phyloP scores from a whole-genome alignment of 768 basidiomycete species.

The Peribolospora kevripleyi region DNA sequence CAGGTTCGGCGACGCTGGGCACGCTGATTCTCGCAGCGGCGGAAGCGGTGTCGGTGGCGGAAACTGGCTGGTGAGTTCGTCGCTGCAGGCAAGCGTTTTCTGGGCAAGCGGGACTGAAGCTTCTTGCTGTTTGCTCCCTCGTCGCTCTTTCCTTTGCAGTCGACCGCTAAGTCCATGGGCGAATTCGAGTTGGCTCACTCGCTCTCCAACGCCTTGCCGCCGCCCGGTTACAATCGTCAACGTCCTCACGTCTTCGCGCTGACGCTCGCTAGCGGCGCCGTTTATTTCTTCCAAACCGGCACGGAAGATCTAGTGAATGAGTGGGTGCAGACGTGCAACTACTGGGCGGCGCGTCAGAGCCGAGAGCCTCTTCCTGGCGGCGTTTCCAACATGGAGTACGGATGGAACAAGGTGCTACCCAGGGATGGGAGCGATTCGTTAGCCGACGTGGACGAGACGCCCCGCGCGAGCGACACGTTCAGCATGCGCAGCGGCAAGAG shows the following conservation, averaged over 20 bases:
- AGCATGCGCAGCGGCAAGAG: slow-evolving; percentile 10
- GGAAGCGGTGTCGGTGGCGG: slow-evolving; percentile 59
- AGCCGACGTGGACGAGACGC: slow-evolving; percentile 21
- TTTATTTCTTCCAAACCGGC: slow-evolving; percentile 96
- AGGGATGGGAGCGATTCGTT: background rate
- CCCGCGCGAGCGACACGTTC: slow-evolving; percentile 1
- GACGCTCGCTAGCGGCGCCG: slow-evolving; percentile 61
- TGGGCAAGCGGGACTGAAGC: background rate
- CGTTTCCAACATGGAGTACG: slow-evolving; percentile 98
- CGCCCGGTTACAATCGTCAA: slow-evolving; percentile 72
- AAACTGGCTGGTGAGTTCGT: slow-evolving; percentile 72
- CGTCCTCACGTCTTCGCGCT: slow-evolving; percentile 89
- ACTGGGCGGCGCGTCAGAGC: slow-evolving; percentile 88
- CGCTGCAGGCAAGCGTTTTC: too few species aligned
- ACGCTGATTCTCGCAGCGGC: background rate
- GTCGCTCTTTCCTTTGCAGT: slow-evolving; percentile 23
- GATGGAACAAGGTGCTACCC: slow-evolving; percentile 55
- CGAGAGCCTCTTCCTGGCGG: slow-evolving; percentile 89
- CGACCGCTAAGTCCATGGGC: slow-evolving; percentile 69
- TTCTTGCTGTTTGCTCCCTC: background rate
- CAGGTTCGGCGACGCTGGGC: slow-evolving; percentile 43
- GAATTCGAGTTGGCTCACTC: slow-evolving; percentile 64
- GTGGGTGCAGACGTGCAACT: slow-evolving; percentile 98
- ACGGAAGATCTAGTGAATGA: slow-evolving; percentile 97
- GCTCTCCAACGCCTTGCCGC: slow-evolving; percentile 59